Percentiles rank a stretch among this genome's conserved stretches.
phyloP scores from a whole-genome alignment of 768 basidiomycete genomes.

The Leccinum fibrillosum region DNA sequence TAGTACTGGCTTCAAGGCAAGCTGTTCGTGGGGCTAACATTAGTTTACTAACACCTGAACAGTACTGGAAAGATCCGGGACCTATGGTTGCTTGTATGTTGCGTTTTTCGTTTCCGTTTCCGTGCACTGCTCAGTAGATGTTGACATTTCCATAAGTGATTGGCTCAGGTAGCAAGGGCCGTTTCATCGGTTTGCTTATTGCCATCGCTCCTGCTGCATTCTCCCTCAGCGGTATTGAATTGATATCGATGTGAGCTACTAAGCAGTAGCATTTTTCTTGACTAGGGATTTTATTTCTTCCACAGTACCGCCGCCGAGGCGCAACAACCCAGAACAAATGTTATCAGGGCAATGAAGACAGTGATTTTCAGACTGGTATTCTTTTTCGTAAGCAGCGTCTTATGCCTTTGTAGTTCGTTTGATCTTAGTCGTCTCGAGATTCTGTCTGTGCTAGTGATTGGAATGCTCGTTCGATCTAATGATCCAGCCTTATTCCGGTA shows the following conservation, averaged over 20 bases:
- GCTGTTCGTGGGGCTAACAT: not conserved
- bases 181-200: constrained; percentile 20
- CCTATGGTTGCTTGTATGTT: constrained; percentile 22
- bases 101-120: not conserved
- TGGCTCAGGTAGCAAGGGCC: constrained; percentile 16
- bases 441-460: constrained; percentile 46
- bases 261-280: constrained; percentile 11
- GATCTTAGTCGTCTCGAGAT: constrained; percentile 11
- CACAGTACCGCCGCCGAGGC: constrained; percentile 72
- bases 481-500: constrained; percentile 49
- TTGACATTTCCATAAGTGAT: constrained; percentile 11
- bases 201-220: constrained; percentile 43
- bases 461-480: constrained; percentile 75
- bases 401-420: not conserved
- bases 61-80: constrained; percentile 25
- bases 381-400: constrained; percentile 15
- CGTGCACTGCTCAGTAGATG: not conserved
- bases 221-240: constrained; percentile 76
- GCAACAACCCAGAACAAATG: constrained; percentile 73
- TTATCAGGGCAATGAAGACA: constrained; percentile 68
- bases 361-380: constrained; percentile 76
- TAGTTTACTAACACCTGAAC: not conserved
- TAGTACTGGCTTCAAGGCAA: constrained; percentile 20
- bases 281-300: constrained; percentile 7
- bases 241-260: constrained; percentile 58